Percentiles rank a stretch among this genome's conserved stretches.
phyloP scores from a whole-genome alignment of 73 alveolate species.

The Urostyla sp. region DNA sequence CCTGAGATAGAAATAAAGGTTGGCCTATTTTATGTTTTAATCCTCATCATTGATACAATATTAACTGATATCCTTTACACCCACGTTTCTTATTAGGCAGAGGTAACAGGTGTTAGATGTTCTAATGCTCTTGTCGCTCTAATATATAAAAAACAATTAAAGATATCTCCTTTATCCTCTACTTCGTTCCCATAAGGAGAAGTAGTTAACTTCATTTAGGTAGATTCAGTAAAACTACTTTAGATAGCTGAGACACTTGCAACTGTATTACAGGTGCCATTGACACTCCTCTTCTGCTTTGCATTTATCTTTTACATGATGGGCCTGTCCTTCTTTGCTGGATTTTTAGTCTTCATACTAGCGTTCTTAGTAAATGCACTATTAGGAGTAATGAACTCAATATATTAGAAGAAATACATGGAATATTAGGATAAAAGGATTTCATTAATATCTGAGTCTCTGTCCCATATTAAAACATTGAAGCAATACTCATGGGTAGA shows the following conservation, averaged over 20 bases:
- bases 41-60: neutral
- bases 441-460: constrained; percentile 81
- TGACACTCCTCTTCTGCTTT: constrained; percentile 62
- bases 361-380: constrained; percentile 65
- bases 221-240: constrained; percentile 68
- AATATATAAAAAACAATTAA: constrained; percentile 72
- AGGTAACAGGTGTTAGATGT: constrained; percentile 73
- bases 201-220: constrained; percentile 82
- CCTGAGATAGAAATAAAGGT: constrained; percentile 3
- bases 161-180: constrained; percentile 76
- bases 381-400: constrained; percentile 64
- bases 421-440: constrained; percentile 79
- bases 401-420: constrained; percentile 67
- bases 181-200: constrained; percentile 77
- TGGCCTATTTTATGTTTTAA: constrained; percentile 12
- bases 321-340: constrained; percentile 82
- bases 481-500: constrained; percentile 87
- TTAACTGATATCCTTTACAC: constrained; percentile 15
- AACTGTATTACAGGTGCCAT: constrained; percentile 70
- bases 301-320: constrained; percentile 72
- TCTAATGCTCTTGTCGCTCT: constrained; percentile 66
- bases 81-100: constrained; percentile 71
- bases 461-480: constrained; percentile 76
- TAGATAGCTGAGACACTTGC: constrained; percentile 61
- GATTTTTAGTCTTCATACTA: constrained; percentile 66